These are phyloP conservation scores for Stephanodiscus minutulus DNA, from an alignment of 108 stramenopile genomes.

Conservation along the genomic window DNA sequence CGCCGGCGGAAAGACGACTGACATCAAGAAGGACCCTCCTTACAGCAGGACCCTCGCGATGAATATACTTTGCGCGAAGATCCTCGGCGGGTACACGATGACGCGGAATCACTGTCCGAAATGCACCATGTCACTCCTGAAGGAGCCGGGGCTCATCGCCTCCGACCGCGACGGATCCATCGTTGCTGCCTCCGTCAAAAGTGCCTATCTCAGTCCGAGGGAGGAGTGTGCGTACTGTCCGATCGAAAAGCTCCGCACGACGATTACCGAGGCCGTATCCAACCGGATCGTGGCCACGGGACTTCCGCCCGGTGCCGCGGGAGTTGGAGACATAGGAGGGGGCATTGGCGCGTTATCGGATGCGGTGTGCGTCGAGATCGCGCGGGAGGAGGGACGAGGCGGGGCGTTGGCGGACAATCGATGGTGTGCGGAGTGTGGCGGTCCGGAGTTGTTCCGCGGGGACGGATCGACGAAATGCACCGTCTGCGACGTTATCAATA, in stretches of 20 bases:
- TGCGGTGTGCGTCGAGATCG: slow-evolving; percentile 26
- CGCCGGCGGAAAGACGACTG: background rate
- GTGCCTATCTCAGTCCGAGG: background rate
- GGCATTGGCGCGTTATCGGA: slow-evolving; percentile 37
- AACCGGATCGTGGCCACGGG: slow-evolving; percentile 21
- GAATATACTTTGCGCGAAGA: slow-evolving; percentile 31
- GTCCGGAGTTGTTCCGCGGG: slow-evolving; percentile 3
- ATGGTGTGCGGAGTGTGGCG: slow-evolving; percentile 26
- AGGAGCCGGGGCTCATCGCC: background rate
- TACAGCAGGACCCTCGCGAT: slow-evolving; percentile 14
- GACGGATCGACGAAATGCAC: slow-evolving; percentile 23
- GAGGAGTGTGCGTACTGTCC: slow-evolving; percentile 43
- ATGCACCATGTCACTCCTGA: slow-evolving; percentile 17
- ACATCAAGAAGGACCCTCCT: background rate
- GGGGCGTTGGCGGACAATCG: slow-evolving; percentile 7
- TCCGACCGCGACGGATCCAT: too few relatives aligned
- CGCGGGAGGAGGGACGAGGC: slow-evolving; percentile 20
- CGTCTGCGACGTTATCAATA: slow-evolving; percentile 15
- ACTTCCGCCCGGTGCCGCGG: slow-evolving; percentile 18
- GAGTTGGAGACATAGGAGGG: slow-evolving; percentile 17
- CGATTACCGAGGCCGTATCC: slow-evolving; percentile 15
- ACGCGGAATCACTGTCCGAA: slow-evolving; percentile 29
- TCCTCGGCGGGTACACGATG: slow-evolving; percentile 26
- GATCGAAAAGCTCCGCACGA: slow-evolving; percentile 22
- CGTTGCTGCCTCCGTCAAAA: background rate